Percentiles rank a stretch among this genome's conserved stretches.
These are phyloP conservation scores for Royoungia palumana DNA, from an alignment of 768 basidiomycete genomes.

Conservation along the genomic window DNA sequence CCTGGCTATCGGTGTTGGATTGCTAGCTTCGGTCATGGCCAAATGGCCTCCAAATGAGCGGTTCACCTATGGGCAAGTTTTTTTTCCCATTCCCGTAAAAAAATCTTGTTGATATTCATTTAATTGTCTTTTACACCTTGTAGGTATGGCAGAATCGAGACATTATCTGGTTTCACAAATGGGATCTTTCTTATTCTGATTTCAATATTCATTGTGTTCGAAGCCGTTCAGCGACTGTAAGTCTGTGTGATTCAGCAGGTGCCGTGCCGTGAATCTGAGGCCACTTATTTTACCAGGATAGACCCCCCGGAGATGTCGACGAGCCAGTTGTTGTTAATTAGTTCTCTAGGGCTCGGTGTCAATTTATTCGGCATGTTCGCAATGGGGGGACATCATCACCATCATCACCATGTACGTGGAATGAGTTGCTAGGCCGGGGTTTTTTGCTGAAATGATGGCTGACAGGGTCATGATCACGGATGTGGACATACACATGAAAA, in stretches of 20 bases:
- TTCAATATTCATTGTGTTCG: constrained; percentile 97
- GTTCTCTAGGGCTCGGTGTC: constrained; percentile 83
- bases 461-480: constrained; percentile 20
- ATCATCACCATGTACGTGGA: constrained; percentile 57
- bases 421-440: not conserved
- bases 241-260: constrained; percentile 24
- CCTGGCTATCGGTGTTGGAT: constrained; percentile 92
- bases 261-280: not conserved
- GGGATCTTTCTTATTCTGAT: constrained; percentile 92
- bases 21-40: constrained; percentile 96
- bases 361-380: constrained; percentile 99
- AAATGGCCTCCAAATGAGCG: constrained; percentile 94
- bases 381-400: constrained; percentile 95
- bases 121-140: not conserved
- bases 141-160: constrained; percentile 95
- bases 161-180: constrained; percentile 96
- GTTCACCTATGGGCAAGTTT: constrained; percentile 88
- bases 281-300: constrained; percentile 43
- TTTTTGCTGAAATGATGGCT: not conserved
- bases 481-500: constrained; percentile 10
- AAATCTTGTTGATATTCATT: not conserved
- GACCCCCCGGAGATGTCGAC: constrained; percentile 99
- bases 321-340: constrained; percentile 85
- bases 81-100: not conserved
- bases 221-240: constrained; percentile 92